Conservation (phyloP, 805 yeast genomes). For the Candida stauntonica region DNA sequence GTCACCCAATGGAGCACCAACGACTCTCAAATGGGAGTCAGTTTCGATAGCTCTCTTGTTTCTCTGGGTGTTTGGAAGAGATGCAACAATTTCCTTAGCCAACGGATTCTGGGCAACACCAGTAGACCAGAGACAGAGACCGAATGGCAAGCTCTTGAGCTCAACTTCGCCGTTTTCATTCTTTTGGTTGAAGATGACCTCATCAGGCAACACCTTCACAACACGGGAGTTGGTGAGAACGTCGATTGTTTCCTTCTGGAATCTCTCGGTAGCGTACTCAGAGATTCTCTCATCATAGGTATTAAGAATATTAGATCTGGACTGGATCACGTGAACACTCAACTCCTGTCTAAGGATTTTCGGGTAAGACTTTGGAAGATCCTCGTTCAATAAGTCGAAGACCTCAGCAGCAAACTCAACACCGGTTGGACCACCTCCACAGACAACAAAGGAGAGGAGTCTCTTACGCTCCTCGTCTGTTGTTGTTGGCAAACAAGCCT, state of each 20-base stretch:
- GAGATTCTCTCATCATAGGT: conserved; percentile 64
- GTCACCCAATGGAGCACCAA: conserved; percentile 64
- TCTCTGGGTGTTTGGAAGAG: conserved; percentile 44
- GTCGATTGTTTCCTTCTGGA: conserved; percentile 58
- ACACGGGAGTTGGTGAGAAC: conserved; percentile 63
- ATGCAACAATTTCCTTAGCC: conserved; percentile 48
- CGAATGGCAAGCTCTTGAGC: conserved; percentile 53
- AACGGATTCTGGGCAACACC: conserved; percentile 67
- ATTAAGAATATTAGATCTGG: conserved; percentile 61
- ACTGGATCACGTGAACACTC: conserved; percentile 65
- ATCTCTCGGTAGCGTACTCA: conserved; percentile 60
- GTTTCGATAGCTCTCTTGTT: conserved; percentile 73
- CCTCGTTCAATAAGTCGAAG: conserved; percentile 62
- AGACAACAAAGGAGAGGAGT: conserved; percentile 57
- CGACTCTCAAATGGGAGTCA: conserved; percentile 64
- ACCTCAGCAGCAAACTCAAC: conserved; percentile 73
- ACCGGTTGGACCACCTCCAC: conserved; percentile 78
- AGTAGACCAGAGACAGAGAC: conserved; percentile 72
- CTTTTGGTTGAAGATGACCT: conserved; percentile 54
- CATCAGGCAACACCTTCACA: conserved; percentile 48
- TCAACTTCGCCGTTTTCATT: conserved; percentile 37
- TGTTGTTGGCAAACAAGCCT: conserved; percentile 62
- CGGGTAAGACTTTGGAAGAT: conserved; percentile 53
- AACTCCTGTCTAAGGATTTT: conserved; percentile 56
- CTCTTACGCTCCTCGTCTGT: conserved; percentile 58